A percentile compares a stretch with the other conserved stretches of the same genome.
Conservation (phyloP, 169 alveolate genomes). For the Plasmodium gonderi region DNA sequence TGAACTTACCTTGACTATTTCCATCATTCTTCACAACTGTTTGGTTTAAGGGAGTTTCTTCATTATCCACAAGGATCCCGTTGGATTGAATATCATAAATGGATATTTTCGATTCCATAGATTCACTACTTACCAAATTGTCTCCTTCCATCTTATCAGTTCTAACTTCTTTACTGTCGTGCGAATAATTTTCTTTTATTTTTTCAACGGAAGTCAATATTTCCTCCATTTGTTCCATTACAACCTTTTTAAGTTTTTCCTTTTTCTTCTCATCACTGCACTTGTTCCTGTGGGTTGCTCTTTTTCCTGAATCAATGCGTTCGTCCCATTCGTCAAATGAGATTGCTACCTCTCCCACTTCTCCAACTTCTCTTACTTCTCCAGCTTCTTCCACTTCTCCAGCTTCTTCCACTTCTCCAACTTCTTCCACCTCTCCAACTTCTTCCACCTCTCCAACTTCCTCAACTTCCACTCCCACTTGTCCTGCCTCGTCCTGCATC, state of each 20-base stretch:
- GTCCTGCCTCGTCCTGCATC: too few relatives aligned
- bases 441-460: too few relatives aligned
- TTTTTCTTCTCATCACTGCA: not conserved
- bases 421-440: too few relatives aligned
- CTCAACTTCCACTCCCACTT: too few relatives aligned
- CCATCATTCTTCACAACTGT: not conserved
- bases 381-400: too few relatives aligned
- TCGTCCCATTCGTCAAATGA: too few relatives aligned
- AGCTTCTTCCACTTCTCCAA: too few relatives aligned
- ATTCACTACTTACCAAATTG: not conserved
- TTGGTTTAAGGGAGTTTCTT: not conserved
- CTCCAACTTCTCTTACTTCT: too few relatives aligned
- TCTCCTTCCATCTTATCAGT: not conserved
- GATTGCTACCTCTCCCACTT: too few relatives aligned
- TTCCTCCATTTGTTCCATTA: slow-evolving; percentile 17
- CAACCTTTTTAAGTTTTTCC: not conserved
- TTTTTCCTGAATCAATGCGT: not conserved
- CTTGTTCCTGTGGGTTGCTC: not conserved
- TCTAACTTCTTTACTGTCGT: not conserved
- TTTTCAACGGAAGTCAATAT: not conserved
- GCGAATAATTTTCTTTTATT: not conserved
- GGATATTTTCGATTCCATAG: not conserved
- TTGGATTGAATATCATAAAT: not conserved
- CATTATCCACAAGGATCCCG: not conserved
- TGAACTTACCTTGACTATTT: not conserved